Percentiles rank a stretch among this genome's conserved stretches.
Conservation (phyloP, 805 yeast genomes). For the Candida silvatica region DNA sequence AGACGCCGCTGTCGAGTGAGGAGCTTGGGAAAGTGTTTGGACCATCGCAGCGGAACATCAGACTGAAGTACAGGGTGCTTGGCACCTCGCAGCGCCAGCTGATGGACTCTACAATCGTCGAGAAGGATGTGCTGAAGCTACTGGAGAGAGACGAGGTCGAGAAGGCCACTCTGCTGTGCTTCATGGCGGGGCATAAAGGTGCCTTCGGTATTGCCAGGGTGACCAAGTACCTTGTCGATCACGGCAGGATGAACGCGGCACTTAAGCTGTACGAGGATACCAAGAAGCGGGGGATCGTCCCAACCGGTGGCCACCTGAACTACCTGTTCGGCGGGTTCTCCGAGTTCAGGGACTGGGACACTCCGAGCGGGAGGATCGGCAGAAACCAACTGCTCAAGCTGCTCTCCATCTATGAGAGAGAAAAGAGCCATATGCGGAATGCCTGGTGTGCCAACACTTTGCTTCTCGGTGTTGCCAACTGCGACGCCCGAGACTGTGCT, state of each 20-base stretch:
- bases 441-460: slow-evolving; percentile 38
- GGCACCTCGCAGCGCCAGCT: slow-evolving; percentile 54
- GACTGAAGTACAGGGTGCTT: slow-evolving; percentile 42
- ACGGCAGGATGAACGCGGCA: slow-evolving; percentile 38
- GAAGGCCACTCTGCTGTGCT: slow-evolving; percentile 35
- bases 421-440: slow-evolving; percentile 23
- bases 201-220: slow-evolving; percentile 58
- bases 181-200: slow-evolving; percentile 30
- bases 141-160: slow-evolving; percentile 38
- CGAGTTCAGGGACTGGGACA: slow-evolving; percentile 4
- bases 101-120: slow-evolving; percentile 48
- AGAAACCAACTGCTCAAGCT: slow-evolving; percentile 12
- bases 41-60: slow-evolving; percentile 25
- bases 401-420: slow-evolving; percentile 22
- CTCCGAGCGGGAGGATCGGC: slow-evolving; percentile 2
- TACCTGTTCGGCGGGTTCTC: slow-evolving; percentile 39
- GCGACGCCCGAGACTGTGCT: too few relatives aligned
- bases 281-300: slow-evolving; percentile 52
- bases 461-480: slow-evolving; percentile 26
- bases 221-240: slow-evolving; percentile 36
- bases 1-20: slow-evolving; percentile 16
- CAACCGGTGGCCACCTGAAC: slow-evolving; percentile 40
- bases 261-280: slow-evolving; percentile 43
- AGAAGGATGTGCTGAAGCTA: slow-evolving; percentile 43
- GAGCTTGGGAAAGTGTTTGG: slow-evolving; percentile 19